phyloP scores from a whole-genome alignment of 768 basidiomycete genomes.

The Psilocybe sp. region DNA sequence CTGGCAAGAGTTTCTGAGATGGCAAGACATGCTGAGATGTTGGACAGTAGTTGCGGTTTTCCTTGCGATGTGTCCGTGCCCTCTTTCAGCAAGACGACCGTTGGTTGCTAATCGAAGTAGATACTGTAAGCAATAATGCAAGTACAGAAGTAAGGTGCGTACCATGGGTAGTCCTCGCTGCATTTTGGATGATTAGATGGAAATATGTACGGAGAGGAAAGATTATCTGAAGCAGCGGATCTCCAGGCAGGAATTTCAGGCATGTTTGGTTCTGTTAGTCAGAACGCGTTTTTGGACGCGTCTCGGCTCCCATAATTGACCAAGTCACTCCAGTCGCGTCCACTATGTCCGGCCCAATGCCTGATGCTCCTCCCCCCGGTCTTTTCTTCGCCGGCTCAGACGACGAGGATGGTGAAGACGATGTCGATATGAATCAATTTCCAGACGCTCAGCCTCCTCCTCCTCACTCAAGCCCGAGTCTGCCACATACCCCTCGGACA shows the following conservation, averaged over 20 bases:
- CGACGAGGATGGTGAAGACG: slow-evolving; percentile 33
- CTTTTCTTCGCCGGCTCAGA: slow-evolving; percentile 64
- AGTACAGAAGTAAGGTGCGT: slow-evolving; percentile 7
- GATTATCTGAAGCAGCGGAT: slow-evolving; percentile 14
- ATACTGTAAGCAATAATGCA: background rate
- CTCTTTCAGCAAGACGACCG: slow-evolving; percentile 93
- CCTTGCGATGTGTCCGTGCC: slow-evolving; percentile 97
- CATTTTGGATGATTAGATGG: slow-evolving; percentile 46
- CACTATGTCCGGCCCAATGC: slow-evolving; percentile 24
- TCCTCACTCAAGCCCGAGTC: slow-evolving; percentile 14
- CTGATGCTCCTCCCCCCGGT: slow-evolving; percentile 30
- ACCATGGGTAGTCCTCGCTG: slow-evolving; percentile 84
- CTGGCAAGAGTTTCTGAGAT: slow-evolving; percentile 88
- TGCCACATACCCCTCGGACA: slow-evolving; percentile 17
- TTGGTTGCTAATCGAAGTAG: slow-evolving; percentile 74
- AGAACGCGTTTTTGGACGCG: slow-evolving; percentile 30
- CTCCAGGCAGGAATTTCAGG: slow-evolving; percentile 22
- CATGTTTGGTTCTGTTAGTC: slow-evolving; percentile 37
- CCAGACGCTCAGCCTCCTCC: slow-evolving; percentile 1
- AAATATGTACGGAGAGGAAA: slow-evolving; percentile 12
- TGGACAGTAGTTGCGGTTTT: slow-evolving; percentile 86
- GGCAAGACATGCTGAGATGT: slow-evolving; percentile 95
- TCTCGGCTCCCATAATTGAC: slow-evolving; percentile 12
- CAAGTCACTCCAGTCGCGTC: slow-evolving; percentile 16
- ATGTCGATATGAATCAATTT: slow-evolving; percentile 4